Base-by-base conservation (phyloP, 768 basidiomycete species). In the Tephrocybe sp. region DNA sequence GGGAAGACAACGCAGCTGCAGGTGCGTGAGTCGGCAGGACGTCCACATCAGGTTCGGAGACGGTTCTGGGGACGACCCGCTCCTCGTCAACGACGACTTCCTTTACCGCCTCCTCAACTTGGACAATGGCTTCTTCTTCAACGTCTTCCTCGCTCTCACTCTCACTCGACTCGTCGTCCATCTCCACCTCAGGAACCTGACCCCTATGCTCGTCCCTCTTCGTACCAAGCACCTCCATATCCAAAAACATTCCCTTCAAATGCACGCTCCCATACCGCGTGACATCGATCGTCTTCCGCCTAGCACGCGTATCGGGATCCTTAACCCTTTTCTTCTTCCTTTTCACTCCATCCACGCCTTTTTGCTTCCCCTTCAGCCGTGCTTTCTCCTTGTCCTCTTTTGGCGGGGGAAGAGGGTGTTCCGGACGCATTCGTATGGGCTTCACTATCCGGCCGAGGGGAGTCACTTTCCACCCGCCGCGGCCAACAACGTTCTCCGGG, bases 381-480 rank as follows among this genome's bases (percentile, higher is more conserved):
- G 22, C 38, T 23, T 55, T 65, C 39, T 49, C 52, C 18, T 42
- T 58, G 2, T 62, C 59, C 29, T 69, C 66, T 2, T 58, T 54
- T 2, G 64, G 56, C 3, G 66, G 67, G 2, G 72, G 65, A 12
- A 93, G 64, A 2, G 89, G 88, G 33, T 74, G 77, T 8, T 61
- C 65, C 3, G 91, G 90, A 3, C 88, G 76, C 78, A 89, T 88
- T 33, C 80, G 76, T 55, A 88, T 69, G 2, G 86, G 83, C 3
- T 77, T 73, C 5, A 90, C 70, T 13, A 89, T 67, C 10, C 86
- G 77, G 0, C 85, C 84, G 3, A 84, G 75, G 2, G 81, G 65
- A 0, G 87, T 88, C 36, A 82, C 77, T 44, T 76, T 77, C 91
- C 91, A 93, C 6, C 84, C 85, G 0, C 68, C 64, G 5, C 77